These are phyloP conservation scores for Stephania cephalantha DNA, from an alignment of 164 flowering plant species.

Conservation along the genomic window DNA sequence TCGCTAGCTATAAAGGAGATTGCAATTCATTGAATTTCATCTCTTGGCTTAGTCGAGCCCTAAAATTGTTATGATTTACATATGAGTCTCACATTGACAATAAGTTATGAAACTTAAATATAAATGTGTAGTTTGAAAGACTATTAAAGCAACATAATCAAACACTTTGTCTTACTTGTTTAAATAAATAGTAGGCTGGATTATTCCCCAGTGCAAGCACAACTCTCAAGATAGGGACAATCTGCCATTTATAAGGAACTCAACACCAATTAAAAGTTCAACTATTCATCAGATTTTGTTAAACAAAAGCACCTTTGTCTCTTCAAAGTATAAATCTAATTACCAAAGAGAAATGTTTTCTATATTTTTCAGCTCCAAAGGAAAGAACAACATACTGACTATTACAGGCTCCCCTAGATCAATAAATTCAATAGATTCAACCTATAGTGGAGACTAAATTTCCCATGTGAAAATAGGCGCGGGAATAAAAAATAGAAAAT, in stretches of 20 bases:
- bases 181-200: slow-evolving; percentile 73
- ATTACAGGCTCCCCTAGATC: slow-evolving; percentile 90
- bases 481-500: slow-evolving; percentile 13
- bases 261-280: slow-evolving; percentile 9
- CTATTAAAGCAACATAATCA: not conserved
- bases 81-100: not conserved
- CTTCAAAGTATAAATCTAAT: not conserved
- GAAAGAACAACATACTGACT: slow-evolving; percentile 40
- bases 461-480: slow-evolving; percentile 78
- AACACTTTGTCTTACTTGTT: slow-evolving; percentile 61
- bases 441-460: slow-evolving; percentile 75
- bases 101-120: not conserved
- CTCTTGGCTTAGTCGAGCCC: not conserved
- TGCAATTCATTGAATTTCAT: not conserved
- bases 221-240: slow-evolving; percentile 92
- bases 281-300: not conserved
- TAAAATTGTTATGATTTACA: not conserved
- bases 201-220: slow-evolving; percentile 87
- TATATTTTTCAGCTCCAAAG: not conserved
- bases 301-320: not conserved
- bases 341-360: not conserved
- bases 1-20: too few species aligned
- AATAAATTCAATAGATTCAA: slow-evolving; percentile 85
- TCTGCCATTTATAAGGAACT: slow-evolving; percentile 35
- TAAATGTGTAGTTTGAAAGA: not conserved